Conservation (phyloP, 1,284 basidiomycete genomes). For the Flammula alnicola region DNA sequence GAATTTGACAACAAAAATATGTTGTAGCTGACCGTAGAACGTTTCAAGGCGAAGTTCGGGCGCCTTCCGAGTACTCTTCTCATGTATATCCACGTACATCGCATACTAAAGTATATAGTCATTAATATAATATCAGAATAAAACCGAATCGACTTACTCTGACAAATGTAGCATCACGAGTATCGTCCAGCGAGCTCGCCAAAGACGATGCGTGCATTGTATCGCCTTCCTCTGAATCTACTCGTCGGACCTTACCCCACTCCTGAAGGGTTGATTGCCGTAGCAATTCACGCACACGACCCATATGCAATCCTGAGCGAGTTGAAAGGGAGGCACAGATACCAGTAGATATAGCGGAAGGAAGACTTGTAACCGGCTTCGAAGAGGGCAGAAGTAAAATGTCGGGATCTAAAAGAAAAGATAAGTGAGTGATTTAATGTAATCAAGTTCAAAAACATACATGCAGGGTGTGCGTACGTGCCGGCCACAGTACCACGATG, state of each 20-base stretch:
- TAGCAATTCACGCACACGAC: not conserved
- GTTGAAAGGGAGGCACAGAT: not conserved
- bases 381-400: not conserved
- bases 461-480: not conserved
- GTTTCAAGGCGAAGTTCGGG: conserved; percentile 14
- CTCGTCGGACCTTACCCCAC: conserved; percentile 33
- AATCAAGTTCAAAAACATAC: not conserved
- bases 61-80: not conserved
- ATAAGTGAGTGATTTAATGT: not conserved
- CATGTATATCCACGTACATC: conserved; percentile 29
- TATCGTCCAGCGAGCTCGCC: conserved; percentile 12
- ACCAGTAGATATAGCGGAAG: not conserved
- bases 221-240: conserved; percentile 35
- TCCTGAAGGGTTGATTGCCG: conserved; percentile 16
- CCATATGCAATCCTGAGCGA: not conserved
- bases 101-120: conserved; percentile 28
- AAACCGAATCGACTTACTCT: conserved; percentile 23
- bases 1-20: conserved; percentile 23
- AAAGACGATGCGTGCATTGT: conserved; percentile 22
- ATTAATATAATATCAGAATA: not conserved
- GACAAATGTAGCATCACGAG: conserved; percentile 32
- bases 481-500: conserved; percentile 1
- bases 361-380: too few relatives aligned
- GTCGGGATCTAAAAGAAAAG: not conserved
- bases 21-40: conserved; percentile 28